phyloP scores from a whole-genome alignment of 192 early-diverging fungal genomes.

The Linnemannia hyalina region DNA sequence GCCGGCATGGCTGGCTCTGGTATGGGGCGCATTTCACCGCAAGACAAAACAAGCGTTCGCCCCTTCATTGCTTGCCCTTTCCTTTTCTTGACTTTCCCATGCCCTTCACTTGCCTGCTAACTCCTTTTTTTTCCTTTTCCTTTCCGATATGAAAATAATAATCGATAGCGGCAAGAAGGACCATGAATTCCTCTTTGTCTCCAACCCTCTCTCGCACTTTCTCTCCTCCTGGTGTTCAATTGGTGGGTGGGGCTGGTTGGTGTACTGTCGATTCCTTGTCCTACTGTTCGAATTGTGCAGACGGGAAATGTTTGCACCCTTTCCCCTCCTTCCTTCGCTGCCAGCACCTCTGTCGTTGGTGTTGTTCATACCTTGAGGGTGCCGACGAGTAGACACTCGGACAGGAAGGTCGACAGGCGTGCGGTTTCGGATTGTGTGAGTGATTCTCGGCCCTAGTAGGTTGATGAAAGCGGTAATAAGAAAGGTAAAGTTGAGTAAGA shows the following conservation, averaged over 20 bases:
- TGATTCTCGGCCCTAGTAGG: constrained; percentile 57
- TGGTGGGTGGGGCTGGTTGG: background rate
- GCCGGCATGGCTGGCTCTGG: background rate
- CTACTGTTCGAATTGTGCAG: background rate
- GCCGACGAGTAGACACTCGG: constrained; percentile 76
- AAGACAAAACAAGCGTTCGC: background rate
- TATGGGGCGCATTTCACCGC: background rate
- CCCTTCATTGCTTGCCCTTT: too few relatives aligned
- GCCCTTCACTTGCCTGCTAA: background rate
- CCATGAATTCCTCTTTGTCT: background rate
- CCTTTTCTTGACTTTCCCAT: background rate
- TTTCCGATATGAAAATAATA: background rate
- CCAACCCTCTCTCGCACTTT: background rate
- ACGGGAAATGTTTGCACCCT: background rate
- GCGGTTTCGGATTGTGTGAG: constrained; percentile 59
- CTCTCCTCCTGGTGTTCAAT: background rate
- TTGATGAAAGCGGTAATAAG: background rate
- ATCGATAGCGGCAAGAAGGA: background rate
- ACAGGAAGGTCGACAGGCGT: constrained; percentile 71
- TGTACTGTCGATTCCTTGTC: background rate
- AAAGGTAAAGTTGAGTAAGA: background rate
- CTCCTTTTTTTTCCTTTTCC: background rate
- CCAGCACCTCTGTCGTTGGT: background rate
- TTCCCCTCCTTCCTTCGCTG: too few relatives aligned
- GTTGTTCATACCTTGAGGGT: constrained; percentile 63